A percentile compares a stretch with the other conserved stretches of the same genome.
Conservation (phyloP, 2,329 filamentous ascomycete genomes). For the Penicillium sp. region DNA sequence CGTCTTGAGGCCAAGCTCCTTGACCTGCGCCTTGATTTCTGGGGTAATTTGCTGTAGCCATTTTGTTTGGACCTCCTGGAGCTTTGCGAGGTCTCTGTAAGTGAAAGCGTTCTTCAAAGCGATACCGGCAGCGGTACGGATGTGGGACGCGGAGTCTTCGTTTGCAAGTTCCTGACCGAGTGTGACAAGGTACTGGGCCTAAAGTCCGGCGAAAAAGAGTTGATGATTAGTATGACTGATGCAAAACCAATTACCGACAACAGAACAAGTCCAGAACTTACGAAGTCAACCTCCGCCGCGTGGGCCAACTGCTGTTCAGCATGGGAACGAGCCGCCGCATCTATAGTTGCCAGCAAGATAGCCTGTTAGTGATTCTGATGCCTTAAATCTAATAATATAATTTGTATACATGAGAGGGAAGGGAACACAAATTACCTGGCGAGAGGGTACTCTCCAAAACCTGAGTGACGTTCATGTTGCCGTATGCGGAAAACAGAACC, state of each 20-base stretch:
- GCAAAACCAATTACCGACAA: too few species aligned
- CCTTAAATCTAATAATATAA: too few species aligned
- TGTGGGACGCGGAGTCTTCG: constrained; percentile 69
- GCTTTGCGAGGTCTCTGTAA: constrained; percentile 75
- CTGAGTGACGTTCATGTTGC: constrained; percentile 90
- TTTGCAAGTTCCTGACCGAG: constrained; percentile 92
- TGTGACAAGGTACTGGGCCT: constrained; percentile 87
- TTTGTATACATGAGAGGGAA: too few species aligned
- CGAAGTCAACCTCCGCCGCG: constrained; percentile 91
- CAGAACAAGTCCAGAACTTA: too few species aligned
- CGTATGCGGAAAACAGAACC: too few species aligned
- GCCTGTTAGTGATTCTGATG: too few species aligned
- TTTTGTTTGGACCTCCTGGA: constrained; percentile 84
- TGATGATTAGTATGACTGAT: too few species aligned
- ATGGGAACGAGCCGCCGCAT: constrained; percentile 77
- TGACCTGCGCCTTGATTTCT: constrained; percentile 77
- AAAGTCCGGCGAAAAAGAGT: too few species aligned
- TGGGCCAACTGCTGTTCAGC: constrained; percentile 90
- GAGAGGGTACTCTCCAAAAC: constrained; percentile 96
- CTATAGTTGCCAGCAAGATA: too few species aligned
- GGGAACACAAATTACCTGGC: too few species aligned
- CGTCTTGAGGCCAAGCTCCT: constrained; percentile 81
- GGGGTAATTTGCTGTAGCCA: constrained; percentile 77
- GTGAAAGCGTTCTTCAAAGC: constrained; percentile 98
- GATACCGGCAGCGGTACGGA: constrained; percentile 88